Evolutionary conservation across 495 filamentous ascomycete species (phyloP).

Genomic region (Astrothelium subdiscretum): DNA sequence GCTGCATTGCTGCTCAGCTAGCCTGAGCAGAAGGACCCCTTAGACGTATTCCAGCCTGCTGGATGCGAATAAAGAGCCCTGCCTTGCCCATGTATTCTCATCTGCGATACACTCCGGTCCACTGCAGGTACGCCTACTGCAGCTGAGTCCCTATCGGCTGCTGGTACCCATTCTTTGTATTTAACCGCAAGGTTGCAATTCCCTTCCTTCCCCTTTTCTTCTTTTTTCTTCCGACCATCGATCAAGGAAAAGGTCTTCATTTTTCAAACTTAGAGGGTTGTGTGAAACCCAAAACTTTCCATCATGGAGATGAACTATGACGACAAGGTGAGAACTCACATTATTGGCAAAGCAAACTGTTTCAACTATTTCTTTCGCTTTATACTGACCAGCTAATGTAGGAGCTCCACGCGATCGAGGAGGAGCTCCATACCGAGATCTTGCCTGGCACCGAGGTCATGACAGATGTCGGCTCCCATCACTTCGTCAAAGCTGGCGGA

Average conservation of each 20-base stretch:
- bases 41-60: background rate
- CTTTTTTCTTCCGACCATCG: background rate
- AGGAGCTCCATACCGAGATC: slow-evolving; percentile 41
- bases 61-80: background rate
- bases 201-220: background rate
- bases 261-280: background rate
- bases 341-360: background rate
- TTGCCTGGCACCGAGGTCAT: slow-evolving; percentile 54
- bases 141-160: too few relatives aligned
- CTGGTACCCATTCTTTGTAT: background rate
- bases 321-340: slow-evolving; percentile 10
- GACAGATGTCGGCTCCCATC: slow-evolving; percentile 42
- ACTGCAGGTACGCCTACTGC: too few relatives aligned
- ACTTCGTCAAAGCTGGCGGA: slow-evolving; percentile 43
- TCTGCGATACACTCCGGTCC: background rate
- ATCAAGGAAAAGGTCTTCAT: background rate
- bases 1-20: background rate
- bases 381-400: slow-evolving; percentile 9
- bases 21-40: background rate
- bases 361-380: too few relatives aligned
- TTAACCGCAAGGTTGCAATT: background rate
- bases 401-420: slow-evolving; percentile 26
- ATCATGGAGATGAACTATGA: slow-evolving; percentile 26
- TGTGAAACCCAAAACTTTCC: background rate
- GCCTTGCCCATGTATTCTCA: background rate